Evolutionary conservation across 1,284 basidiomycete genomes (phyloP).

Genomic region (Trichosporon sp.): DNA sequence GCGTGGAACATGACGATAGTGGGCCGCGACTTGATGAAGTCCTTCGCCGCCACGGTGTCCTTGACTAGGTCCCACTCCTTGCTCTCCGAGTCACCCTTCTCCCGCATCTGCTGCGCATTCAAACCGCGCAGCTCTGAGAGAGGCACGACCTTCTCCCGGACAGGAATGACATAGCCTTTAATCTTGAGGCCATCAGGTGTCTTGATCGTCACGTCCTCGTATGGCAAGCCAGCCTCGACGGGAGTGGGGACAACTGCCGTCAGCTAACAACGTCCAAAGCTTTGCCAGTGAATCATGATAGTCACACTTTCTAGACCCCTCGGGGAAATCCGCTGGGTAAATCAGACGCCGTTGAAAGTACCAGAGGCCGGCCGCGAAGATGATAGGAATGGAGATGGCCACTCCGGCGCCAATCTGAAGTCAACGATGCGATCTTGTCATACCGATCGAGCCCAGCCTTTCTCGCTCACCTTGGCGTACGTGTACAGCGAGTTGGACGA

Average conservation of each 20-base stretch:
- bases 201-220: slow-evolving; percentile 64
- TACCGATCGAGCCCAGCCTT: not conserved
- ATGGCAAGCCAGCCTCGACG: slow-evolving; percentile 61
- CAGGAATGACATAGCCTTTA: slow-evolving; percentile 58
- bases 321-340: slow-evolving; percentile 80
- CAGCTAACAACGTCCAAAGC: not conserved
- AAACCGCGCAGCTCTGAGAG: slow-evolving; percentile 24
- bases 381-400: slow-evolving; percentile 20
- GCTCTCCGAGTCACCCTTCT: slow-evolving; percentile 22
- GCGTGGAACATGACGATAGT: slow-evolving; percentile 88
- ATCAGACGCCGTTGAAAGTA: slow-evolving; percentile 83
- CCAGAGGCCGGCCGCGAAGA: slow-evolving; percentile 62
- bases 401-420: slow-evolving; percentile 36
- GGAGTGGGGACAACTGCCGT: slow-evolving; percentile 64
- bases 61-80: slow-evolving; percentile 31
- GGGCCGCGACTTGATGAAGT: slow-evolving; percentile 66
- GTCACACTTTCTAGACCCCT: slow-evolving; percentile 69
- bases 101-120: slow-evolving; percentile 21
- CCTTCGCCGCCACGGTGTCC: slow-evolving; percentile 24
- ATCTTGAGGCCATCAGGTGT: slow-evolving; percentile 60
- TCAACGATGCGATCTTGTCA: not conserved
- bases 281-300: not conserved
- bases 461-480: slow-evolving; percentile 57
- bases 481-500: slow-evolving; percentile 31
- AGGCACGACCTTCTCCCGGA: slow-evolving; percentile 24